phyloP scores from a whole-genome alignment of 2,329 filamentous ascomycete genomes.

The Curvularia lunata region DNA sequence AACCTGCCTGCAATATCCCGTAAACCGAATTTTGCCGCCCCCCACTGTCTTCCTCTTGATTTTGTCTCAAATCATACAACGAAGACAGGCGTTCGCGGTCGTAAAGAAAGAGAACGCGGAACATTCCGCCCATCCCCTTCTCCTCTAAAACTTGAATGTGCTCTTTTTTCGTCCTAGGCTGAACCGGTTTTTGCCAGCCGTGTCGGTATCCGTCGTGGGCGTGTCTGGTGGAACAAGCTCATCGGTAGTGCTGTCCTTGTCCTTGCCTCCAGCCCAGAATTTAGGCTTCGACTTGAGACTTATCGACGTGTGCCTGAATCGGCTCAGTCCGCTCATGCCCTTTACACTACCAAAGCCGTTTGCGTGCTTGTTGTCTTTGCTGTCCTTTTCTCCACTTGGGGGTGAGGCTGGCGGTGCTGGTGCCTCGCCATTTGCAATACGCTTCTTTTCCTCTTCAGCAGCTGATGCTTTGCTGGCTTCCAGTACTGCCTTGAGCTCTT shows the following conservation, averaged over 20 bases:
- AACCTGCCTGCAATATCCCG: too few relatives aligned
- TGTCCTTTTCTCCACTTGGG: slow-evolving; percentile 10
- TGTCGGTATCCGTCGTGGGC: slow-evolving; percentile 57
- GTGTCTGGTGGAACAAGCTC: slow-evolving; percentile 25
- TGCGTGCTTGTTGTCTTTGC: slow-evolving; percentile 31
- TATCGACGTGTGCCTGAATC: slow-evolving; percentile 75
- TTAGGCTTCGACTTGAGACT: slow-evolving; percentile 80
- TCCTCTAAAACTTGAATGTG: slow-evolving; percentile 47
- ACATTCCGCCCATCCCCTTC: too few relatives aligned
- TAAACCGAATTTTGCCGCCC: too few relatives aligned
- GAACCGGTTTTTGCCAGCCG: slow-evolving; percentile 71
- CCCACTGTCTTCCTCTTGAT: too few relatives aligned
- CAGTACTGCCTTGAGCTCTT: slow-evolving; percentile 68
- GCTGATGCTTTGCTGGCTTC: slow-evolving; percentile 71
- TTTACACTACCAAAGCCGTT: slow-evolving; percentile 49
- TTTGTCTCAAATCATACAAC: too few relatives aligned
- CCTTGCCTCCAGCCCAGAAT: slow-evolving; percentile 62
- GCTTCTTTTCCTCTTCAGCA: slow-evolving; percentile 53
- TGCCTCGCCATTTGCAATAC: slow-evolving; percentile 23
- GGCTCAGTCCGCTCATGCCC: slow-evolving; percentile 58
- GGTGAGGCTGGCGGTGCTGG: slow-evolving; percentile 7
- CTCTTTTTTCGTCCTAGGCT: slow-evolving; percentile 76
- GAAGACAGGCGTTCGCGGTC: too few relatives aligned
- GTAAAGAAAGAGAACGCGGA: too few relatives aligned
- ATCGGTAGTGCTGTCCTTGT: slow-evolving; percentile 35